Evolutionary conservation across 805 yeast genomes (phyloP).

Genomic region (Starmera amethionina): DNA sequence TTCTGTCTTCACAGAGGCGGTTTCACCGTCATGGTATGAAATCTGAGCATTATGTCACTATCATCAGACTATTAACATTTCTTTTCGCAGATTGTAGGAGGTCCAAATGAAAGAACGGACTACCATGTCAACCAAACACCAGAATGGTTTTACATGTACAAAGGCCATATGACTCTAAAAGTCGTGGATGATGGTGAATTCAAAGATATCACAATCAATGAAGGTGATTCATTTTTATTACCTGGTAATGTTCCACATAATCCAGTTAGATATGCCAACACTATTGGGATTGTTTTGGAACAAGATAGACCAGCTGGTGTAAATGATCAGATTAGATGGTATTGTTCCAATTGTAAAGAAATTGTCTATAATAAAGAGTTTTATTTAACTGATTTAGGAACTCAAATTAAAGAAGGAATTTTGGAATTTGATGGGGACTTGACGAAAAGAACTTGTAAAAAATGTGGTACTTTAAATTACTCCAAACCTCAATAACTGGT

Average conservation of each 20-base stretch:
- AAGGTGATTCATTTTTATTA: slow-evolving; percentile 81
- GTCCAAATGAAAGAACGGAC: slow-evolving; percentile 90
- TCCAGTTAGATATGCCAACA: slow-evolving; percentile 78
- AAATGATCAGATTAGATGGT: slow-evolving; percentile 78
- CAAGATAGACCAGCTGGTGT: slow-evolving; percentile 76
- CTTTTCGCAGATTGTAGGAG: slow-evolving; percentile 62
- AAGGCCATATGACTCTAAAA: slow-evolving; percentile 75
- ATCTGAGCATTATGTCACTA: not conserved
- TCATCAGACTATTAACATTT: not conserved
- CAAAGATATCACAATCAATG: slow-evolving; percentile 62
- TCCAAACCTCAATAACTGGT: slow-evolving; percentile 40
- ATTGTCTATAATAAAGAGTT: slow-evolving; percentile 62
- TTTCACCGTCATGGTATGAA: slow-evolving; percentile 67
- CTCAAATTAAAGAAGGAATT: slow-evolving; percentile 83
- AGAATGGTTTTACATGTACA: slow-evolving; percentile 83
- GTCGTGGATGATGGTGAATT: slow-evolving; percentile 78
- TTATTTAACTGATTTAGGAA: slow-evolving; percentile 73
- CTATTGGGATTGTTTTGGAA: slow-evolving; percentile 86
- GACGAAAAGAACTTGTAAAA: slow-evolving; percentile 57
- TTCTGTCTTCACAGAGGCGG: slow-evolving; percentile 88
- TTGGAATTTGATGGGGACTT: slow-evolving; percentile 53
- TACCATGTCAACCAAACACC: slow-evolving; percentile 92
- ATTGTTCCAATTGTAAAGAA: slow-evolving; percentile 60
- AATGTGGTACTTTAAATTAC: slow-evolving; percentile 66
- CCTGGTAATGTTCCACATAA: slow-evolving; percentile 85